Percentiles rank a stretch among this genome's conserved stretches.
phyloP scores from a whole-genome alignment of 2,329 filamentous ascomycete genomes.

The Balansia obtecta region DNA sequence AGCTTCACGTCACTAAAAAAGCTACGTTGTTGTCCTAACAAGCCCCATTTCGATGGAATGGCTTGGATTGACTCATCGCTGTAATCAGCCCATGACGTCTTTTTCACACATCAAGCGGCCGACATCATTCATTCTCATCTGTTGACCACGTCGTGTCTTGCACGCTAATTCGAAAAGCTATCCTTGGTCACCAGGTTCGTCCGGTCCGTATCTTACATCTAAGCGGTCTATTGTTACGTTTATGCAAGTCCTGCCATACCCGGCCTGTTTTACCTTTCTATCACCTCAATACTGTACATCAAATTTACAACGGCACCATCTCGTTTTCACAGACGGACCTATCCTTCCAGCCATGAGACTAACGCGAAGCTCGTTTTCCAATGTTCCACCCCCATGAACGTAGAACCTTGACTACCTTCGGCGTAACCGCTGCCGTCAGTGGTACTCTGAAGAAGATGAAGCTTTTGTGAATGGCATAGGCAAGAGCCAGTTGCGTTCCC shows the following conservation, averaged over 20 bases:
- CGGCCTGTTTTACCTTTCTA: background rate
- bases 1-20: no score
- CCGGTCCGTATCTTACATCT: background rate
- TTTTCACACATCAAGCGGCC: background rate
- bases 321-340: background rate
- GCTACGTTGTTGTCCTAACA: no score
- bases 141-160: no score
- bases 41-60: no score
- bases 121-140: background rate
- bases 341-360: background rate
- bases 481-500: conserved; percentile 76
- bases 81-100: background rate
- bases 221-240: background rate
- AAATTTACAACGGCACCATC: background rate
- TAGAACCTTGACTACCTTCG: conserved; percentile 85
- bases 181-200: background rate
- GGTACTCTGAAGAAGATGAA: conserved; percentile 96
- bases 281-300: conserved; percentile 4
- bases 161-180: background rate
- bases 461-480: conserved; percentile 95
- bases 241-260: background rate
- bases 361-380: conserved; percentile 48
- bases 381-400: conserved; percentile 91
- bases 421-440: conserved; percentile 76
- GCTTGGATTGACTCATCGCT: no score